These are phyloP conservation scores for Globisporangium cystogenes DNA, from an alignment of 352 stramenopile species.

Conservation along the genomic window DNA sequence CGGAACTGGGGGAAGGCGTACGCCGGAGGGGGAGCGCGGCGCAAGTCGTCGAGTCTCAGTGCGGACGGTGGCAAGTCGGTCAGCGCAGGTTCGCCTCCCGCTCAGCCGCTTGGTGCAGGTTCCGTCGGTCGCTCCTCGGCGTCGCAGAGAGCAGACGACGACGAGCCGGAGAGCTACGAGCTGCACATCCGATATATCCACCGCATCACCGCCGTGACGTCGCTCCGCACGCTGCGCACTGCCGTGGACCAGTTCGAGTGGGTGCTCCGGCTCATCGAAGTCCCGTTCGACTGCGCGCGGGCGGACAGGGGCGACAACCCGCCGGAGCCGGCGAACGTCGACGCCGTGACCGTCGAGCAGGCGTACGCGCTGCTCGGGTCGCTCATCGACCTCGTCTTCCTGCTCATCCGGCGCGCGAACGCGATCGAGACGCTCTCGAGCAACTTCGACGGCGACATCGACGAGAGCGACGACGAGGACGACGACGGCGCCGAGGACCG, in stretches of 20 bases:
- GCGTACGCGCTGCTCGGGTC: slow-evolving; percentile 44
- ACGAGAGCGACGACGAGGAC: slow-evolving; percentile 11
- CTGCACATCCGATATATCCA: slow-evolving; percentile 29
- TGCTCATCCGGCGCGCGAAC: slow-evolving; percentile 46
- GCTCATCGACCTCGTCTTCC: slow-evolving; percentile 48
- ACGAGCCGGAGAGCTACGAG: slow-evolving; percentile 14
- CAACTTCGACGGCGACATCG: slow-evolving; percentile 14
- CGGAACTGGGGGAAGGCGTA: slow-evolving; percentile 69
- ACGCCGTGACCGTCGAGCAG: slow-evolving; percentile 23
- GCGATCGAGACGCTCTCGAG: slow-evolving; percentile 32
- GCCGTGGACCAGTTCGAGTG: slow-evolving; percentile 51
- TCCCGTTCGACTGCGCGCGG: slow-evolving; percentile 16
- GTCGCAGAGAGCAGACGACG: slow-evolving; percentile 2
- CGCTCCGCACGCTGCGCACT: slow-evolving; percentile 32
- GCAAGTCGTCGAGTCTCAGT: slow-evolving; percentile 16
- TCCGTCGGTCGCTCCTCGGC: not conserved
- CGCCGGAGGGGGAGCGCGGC: slow-evolving; percentile 19
- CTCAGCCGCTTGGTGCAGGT: not conserved
- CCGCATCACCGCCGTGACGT: slow-evolving; percentile 31
- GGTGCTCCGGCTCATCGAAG: slow-evolving; percentile 40
- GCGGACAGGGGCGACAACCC: not conserved
- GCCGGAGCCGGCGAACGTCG: not conserved
- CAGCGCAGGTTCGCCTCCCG: not conserved
- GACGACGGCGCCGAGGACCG: slow-evolving; percentile 12
- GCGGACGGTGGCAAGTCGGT: slow-evolving; percentile 8